Evolutionary conservation across 2,329 filamentous ascomycete species (phyloP).

Genomic region (Aaosphaeria arxii): DNA sequence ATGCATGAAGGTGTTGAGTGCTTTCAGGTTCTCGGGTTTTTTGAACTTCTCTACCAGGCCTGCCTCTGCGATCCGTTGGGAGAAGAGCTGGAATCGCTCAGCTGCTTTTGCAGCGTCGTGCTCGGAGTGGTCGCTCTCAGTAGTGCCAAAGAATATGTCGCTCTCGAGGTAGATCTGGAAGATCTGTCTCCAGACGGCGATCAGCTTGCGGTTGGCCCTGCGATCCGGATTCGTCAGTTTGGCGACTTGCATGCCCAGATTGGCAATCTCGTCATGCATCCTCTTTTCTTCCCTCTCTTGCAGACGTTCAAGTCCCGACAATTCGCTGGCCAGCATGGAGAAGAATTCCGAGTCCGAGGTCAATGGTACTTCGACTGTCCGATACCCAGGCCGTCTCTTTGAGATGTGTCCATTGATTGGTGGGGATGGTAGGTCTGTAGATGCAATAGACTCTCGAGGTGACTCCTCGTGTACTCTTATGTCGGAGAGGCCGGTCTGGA

Average conservation of each 20-base stretch:
- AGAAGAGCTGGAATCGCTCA: slow-evolving; percentile 68
- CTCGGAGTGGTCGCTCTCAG: slow-evolving; percentile 67
- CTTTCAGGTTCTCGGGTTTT: slow-evolving; percentile 60
- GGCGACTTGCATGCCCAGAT: slow-evolving; percentile 63
- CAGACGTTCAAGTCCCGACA: slow-evolving; percentile 65
- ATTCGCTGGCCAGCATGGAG: slow-evolving; percentile 67
- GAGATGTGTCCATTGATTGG: background rate
- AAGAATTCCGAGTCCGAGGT: slow-evolving; percentile 80
- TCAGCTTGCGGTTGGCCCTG: slow-evolving; percentile 59
- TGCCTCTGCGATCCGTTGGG: slow-evolving; percentile 61
- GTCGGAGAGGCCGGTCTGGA: slow-evolving; percentile 43
- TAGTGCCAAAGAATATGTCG: slow-evolving; percentile 77
- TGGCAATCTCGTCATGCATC: slow-evolving; percentile 61
- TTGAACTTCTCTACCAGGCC: slow-evolving; percentile 61
- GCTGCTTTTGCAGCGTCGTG: slow-evolving; percentile 65
- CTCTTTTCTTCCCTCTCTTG: slow-evolving; percentile 64
- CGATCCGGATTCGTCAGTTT: slow-evolving; percentile 63
- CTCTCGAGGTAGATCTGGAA: slow-evolving; percentile 80
- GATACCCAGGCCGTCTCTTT: slow-evolving; percentile 24
- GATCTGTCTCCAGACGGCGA: slow-evolving; percentile 75
- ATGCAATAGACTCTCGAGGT: background rate
- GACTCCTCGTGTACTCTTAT: slow-evolving; percentile 27
- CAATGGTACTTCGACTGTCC: slow-evolving; percentile 69
- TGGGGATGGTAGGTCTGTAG: background rate
- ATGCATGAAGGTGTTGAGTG: slow-evolving; percentile 66